Percentiles rank a stretch among this genome's conserved stretches.
phyloP scores from a whole-genome alignment of 2,329 filamentous ascomycete genomes.

The Fusarium udum region DNA sequence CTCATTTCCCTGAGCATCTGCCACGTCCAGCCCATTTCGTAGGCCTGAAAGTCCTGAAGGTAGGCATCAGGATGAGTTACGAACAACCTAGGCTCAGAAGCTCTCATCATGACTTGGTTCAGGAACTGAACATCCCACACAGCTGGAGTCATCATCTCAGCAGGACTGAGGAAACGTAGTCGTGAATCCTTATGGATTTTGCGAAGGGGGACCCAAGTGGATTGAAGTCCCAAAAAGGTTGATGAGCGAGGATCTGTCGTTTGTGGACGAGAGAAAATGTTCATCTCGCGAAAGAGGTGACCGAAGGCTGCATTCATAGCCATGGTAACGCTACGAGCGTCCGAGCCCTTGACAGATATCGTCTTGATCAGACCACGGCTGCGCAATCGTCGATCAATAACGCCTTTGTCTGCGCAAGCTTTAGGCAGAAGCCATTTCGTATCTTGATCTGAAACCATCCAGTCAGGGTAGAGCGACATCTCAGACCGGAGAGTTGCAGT shows the following conservation, averaged over 20 bases:
- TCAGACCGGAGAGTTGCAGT: slow-evolving; percentile 56
- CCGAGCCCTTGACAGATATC: slow-evolving; percentile 68
- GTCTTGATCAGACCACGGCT: slow-evolving; percentile 77
- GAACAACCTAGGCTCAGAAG: slow-evolving; percentile 73
- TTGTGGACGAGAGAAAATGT: slow-evolving; percentile 45
- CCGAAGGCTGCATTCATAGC: slow-evolving; percentile 72
- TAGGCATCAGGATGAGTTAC: slow-evolving; percentile 81
- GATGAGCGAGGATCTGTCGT: slow-evolving; percentile 45
- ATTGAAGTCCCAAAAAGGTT: slow-evolving; percentile 69
- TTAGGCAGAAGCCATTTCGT: slow-evolving; percentile 73
- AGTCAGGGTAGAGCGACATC: slow-evolving; percentile 59
- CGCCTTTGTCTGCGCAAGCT: slow-evolving; percentile 70
- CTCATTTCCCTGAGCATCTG: slow-evolving; percentile 71
- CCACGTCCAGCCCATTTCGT: slow-evolving; percentile 74
- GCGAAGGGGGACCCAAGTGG: slow-evolving; percentile 77
- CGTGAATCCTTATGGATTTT: slow-evolving; percentile 79
- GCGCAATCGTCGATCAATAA: slow-evolving; percentile 75
- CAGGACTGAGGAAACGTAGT: slow-evolving; percentile 73
- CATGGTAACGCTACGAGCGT: slow-evolving; percentile 73
- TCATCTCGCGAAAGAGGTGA: slow-evolving; percentile 60
- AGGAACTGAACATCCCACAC: slow-evolving; percentile 78
- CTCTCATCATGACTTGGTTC: slow-evolving; percentile 77
- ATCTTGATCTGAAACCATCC: slow-evolving; percentile 55
- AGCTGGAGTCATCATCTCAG: slow-evolving; percentile 77
- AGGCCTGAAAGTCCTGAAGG: slow-evolving; percentile 67